These are phyloP conservation scores for Chrysoporthe cubensis DNA, from an alignment of 2,329 filamentous ascomycete species.

Conservation along the genomic window DNA sequence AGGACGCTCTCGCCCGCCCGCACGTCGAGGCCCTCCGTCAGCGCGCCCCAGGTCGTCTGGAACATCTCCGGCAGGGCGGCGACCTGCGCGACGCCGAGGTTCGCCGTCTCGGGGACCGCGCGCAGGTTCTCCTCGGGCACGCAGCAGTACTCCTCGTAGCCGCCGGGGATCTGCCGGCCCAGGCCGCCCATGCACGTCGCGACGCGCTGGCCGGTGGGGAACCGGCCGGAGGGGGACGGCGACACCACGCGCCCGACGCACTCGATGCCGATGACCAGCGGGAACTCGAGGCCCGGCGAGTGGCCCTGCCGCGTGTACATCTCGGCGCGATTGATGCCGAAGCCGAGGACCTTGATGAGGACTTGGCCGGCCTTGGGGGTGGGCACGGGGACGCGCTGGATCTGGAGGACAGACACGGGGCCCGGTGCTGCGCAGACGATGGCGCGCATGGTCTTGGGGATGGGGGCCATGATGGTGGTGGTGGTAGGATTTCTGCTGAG, in stretches of 20 bases:
- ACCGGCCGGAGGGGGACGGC: constrained; percentile 35
- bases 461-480: constrained; percentile 18
- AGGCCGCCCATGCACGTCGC: constrained; percentile 55
- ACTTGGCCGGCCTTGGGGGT: constrained; percentile 42
- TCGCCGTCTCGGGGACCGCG: constrained; percentile 36
- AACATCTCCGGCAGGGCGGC: constrained; percentile 56
- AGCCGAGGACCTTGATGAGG: constrained; percentile 47
- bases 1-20: constrained; percentile 46
- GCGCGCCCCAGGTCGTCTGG: constrained; percentile 51
- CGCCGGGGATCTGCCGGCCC: constrained; percentile 50
- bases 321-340: constrained; percentile 51
- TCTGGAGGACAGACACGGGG: constrained; percentile 43
- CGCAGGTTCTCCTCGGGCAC: constrained; percentile 47
- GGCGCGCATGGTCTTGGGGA: constrained; percentile 46
- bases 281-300: constrained; percentile 44
- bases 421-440: constrained; percentile 46
- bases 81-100: constrained; percentile 38
- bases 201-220: constrained; percentile 45
- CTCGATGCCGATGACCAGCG: constrained; percentile 52
- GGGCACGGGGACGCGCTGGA: constrained; percentile 45
- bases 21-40: constrained; percentile 45
- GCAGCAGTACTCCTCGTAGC: constrained; percentile 53
- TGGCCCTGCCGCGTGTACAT: constrained; percentile 51
- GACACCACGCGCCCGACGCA: constrained; percentile 45
- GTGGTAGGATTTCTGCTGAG: neutral